Percentiles rank a stretch among this genome's conserved stretches.
phyloP scores from a whole-genome alignment of 2,329 filamentous ascomycete genomes.

The Teratosphaeria zuluensis region DNA sequence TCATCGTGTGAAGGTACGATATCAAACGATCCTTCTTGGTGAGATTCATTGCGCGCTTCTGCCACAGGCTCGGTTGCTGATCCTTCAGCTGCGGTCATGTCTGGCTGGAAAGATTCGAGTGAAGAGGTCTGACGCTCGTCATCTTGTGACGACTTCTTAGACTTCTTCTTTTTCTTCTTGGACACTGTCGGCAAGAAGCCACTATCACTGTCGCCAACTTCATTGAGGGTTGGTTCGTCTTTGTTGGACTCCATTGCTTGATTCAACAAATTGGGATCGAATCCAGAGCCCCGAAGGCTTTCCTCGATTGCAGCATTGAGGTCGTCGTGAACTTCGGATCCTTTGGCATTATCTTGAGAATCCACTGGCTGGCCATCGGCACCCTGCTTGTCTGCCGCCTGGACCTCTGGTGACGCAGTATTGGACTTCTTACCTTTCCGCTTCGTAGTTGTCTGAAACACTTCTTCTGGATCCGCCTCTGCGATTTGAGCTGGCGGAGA shows the following conservation, averaged over 20 bases:
- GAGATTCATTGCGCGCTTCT: not conserved
- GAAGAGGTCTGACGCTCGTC: not conserved
- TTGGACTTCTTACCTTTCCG: slow-evolving; percentile 25
- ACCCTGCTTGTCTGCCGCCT: not conserved
- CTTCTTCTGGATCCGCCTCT: slow-evolving; percentile 25
- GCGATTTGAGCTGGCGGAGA: slow-evolving; percentile 22
- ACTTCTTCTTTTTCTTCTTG: not conserved
- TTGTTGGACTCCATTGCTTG: slow-evolving; percentile 27
- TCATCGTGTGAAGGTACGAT: not conserved
- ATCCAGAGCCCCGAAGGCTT: slow-evolving; percentile 23
- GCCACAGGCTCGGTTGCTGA: not conserved
- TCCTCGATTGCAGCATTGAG: slow-evolving; percentile 28
- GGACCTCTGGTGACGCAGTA: slow-evolving; percentile 2
- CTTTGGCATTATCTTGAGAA: not conserved
- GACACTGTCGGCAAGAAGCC: not conserved
- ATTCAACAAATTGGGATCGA: slow-evolving; percentile 28
- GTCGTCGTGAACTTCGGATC: slow-evolving; percentile 10
- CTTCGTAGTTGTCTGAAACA: slow-evolving; percentile 16
- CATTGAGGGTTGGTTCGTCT: slow-evolving; percentile 5
- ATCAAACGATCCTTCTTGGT: not conserved
- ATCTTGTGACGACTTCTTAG: not conserved
- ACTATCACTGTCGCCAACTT: slow-evolving; percentile 1
- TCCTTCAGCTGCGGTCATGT: not conserved
- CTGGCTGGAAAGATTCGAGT: not conserved
- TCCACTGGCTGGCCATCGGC: not conserved